Conservation (phyloP, 1,139 yeast species). For the Taphrina wiesneri region DNA sequence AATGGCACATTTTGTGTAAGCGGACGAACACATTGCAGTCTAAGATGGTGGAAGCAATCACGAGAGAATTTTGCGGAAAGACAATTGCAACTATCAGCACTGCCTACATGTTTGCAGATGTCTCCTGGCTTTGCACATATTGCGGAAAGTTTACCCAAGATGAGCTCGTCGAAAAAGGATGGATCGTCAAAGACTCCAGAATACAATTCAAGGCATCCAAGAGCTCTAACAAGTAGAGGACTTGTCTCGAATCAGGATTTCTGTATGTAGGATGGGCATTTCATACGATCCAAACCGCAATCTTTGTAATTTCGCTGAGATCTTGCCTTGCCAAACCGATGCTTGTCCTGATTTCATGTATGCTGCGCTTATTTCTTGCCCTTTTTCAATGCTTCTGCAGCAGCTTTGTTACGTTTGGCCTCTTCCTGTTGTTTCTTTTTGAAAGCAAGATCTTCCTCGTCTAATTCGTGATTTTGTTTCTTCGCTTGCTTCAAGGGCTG, state of each 20-base stretch:
- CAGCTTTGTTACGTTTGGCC: conserved; percentile 33
- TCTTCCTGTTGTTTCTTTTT: conserved; percentile 36
- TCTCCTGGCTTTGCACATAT: neutral
- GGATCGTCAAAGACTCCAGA: neutral
- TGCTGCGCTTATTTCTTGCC: conserved; percentile 25
- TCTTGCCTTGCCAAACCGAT: neutral
- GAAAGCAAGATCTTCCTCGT: conserved; percentile 35
- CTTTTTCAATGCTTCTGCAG: conserved; percentile 32
- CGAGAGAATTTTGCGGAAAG: neutral
- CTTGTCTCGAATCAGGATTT: neutral
- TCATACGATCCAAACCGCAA: neutral
- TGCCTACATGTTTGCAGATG: conserved; percentile 2
- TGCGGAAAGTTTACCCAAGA: neutral
- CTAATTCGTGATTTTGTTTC: conserved; percentile 27
- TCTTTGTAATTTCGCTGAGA: neutral
- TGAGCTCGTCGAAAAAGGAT: neutral
- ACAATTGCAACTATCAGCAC: neutral
- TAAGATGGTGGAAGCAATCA: neutral
- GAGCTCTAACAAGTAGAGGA: neutral
- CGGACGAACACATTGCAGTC: neutral
- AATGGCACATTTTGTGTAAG: neutral
- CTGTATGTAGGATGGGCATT: neutral
- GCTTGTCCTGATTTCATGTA: no score
- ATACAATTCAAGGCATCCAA: neutral
- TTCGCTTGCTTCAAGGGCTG: conserved; percentile 34